These are phyloP conservation scores for Jackrogersella multiformis DNA, from an alignment of 495 filamentous ascomycete species.

Conservation along the genomic window DNA sequence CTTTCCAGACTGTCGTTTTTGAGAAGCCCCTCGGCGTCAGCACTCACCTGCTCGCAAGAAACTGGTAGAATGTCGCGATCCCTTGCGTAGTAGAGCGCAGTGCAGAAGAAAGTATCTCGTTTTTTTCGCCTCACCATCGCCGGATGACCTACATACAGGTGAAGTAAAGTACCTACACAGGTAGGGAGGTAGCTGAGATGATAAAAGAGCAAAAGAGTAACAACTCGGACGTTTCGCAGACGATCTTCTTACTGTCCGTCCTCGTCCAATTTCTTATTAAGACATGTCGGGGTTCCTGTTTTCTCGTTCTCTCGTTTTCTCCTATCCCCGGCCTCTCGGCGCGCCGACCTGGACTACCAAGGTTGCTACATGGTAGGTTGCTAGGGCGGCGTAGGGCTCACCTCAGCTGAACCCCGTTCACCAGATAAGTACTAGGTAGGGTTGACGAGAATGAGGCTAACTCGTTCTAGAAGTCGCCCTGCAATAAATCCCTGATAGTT, in stretches of 20 bases:
- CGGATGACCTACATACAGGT: conserved; percentile 7
- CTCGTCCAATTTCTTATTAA: conserved; percentile 16
- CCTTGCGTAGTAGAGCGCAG: conserved; percentile 1
- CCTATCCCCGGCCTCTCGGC: conserved; percentile 20
- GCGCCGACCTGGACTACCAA: conserved; percentile 32
- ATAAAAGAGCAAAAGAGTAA: conserved; percentile 4
- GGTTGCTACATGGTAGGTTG: too few relatives aligned
- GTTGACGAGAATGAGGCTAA: conserved; percentile 28
- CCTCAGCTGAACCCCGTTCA: conserved; percentile 42
- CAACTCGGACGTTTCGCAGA: conserved; percentile 8
- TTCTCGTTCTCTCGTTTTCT: conserved; percentile 6
- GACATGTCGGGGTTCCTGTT: conserved; percentile 20
- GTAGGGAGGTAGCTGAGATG: too few relatives aligned
- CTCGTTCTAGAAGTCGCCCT: conserved; percentile 29
- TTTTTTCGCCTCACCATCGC: conserved; percentile 12
- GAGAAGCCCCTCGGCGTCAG: neutral
- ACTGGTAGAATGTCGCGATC: neutral
- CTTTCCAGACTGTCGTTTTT: neutral
- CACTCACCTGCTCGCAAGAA: neutral
- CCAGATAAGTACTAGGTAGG: conserved; percentile 24
- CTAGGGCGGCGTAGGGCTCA: conserved; percentile 40
- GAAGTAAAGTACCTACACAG: too few relatives aligned
- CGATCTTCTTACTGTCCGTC: neutral
- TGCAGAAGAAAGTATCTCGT: neutral
- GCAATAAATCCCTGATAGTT: conserved; percentile 21